These are phyloP conservation scores for Xanthoconium separans DNA, from an alignment of 1,284 basidiomycete genomes.

Conservation along the genomic window DNA sequence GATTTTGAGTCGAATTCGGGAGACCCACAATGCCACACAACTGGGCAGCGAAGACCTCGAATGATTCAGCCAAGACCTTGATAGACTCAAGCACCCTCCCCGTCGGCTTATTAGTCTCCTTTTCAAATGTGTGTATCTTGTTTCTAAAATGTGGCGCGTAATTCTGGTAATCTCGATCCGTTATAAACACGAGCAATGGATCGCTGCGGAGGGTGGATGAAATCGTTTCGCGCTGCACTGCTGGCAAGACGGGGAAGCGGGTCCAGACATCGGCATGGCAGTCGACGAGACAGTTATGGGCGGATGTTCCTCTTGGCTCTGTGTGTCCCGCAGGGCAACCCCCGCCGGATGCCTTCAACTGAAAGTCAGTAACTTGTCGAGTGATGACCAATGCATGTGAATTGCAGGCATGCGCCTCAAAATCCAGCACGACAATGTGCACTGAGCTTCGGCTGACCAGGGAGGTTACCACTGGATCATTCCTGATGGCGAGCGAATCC, in stretches of 20 bases:
- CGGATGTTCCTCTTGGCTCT: background rate
- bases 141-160: constrained; percentile 45
- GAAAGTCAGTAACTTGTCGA: constrained; percentile 52
- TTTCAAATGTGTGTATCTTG: constrained; percentile 48
- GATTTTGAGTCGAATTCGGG: background rate
- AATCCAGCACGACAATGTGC: constrained; percentile 43
- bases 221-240: constrained; percentile 50
- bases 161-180: constrained; percentile 34
- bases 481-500: background rate
- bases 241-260: constrained; percentile 58
- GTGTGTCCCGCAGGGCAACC: constrained; percentile 14
- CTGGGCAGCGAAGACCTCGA: constrained; percentile 20
- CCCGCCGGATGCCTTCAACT: constrained; percentile 43
- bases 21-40: constrained; percentile 7
- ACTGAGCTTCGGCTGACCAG: constrained; percentile 41
- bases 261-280: constrained; percentile 63
- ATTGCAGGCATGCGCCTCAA: constrained; percentile 27
- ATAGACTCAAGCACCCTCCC: constrained; percentile 42
- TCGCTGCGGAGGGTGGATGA: constrained; percentile 32
- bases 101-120: constrained; percentile 40
- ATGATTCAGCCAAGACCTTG: constrained; percentile 21
- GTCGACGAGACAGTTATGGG: constrained; percentile 53
- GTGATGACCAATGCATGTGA: constrained; percentile 53
- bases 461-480: constrained; percentile 39
- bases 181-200: constrained; percentile 44